Percentiles rank a stretch among this genome's conserved stretches.
These are phyloP conservation scores for Chrysanthemum seticuspe DNA, from an alignment of 129 eudicot genomes.

Conservation along the genomic window DNA sequence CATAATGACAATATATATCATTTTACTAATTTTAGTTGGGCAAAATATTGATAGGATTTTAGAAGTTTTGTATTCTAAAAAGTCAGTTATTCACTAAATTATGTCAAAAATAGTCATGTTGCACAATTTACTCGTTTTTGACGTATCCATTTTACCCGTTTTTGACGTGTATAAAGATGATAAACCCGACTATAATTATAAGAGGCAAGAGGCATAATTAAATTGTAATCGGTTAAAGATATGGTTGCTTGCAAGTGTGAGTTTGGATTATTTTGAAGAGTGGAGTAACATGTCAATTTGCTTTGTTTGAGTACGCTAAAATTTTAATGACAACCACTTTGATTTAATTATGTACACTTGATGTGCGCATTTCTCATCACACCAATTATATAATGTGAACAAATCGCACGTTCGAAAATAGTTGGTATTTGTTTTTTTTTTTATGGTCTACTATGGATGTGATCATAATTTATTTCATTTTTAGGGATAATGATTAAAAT, in stretches of 20 bases:
- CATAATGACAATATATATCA: too few relatives aligned
- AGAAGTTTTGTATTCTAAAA: too few relatives aligned
- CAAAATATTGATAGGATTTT: too few relatives aligned
- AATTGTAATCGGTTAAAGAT: background rate
- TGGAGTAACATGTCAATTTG: conserved; percentile 26
- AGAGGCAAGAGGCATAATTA: background rate
- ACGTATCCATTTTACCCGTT: too few relatives aligned
- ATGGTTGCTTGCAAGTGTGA: conserved; percentile 25
- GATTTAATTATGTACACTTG: conserved; percentile 28
- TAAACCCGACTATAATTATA: too few relatives aligned
- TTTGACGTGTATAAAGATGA: too few relatives aligned
- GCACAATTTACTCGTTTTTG: too few relatives aligned
- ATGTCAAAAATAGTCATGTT: too few relatives aligned
- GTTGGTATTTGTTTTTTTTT: background rate
- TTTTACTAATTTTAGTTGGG: too few relatives aligned
- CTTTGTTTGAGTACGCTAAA: conserved; percentile 21
- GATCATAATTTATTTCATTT: background rate
- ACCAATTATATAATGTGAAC: conserved; percentile 15
- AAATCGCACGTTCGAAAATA: background rate
- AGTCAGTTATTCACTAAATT: too few relatives aligned
- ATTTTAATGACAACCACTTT: conserved; percentile 19
- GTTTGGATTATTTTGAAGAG: conserved; percentile 16
- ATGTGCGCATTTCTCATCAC: conserved; percentile 5
- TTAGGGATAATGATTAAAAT: background rate
- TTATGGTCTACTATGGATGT: background rate